A percentile compares a stretch with the other conserved stretches of the same genome.
phyloP scores from a whole-genome alignment of 2,329 filamentous ascomycete genomes.

The Neobulgaria alba region DNA sequence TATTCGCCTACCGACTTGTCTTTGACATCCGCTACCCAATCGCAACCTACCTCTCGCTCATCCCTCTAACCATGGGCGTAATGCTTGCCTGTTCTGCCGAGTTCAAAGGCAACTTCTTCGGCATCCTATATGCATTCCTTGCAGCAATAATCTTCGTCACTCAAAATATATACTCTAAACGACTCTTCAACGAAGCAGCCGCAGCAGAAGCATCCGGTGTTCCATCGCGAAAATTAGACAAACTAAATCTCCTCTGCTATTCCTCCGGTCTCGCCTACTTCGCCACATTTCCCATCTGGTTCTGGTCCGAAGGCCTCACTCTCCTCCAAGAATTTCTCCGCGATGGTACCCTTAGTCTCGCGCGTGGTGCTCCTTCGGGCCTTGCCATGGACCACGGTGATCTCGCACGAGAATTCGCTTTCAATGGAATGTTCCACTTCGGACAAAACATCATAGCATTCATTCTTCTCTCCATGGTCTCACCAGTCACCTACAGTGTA shows the following conservation, averaged over 20 bases:
- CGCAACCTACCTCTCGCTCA: constrained; percentile 78
- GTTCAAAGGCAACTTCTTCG: constrained; percentile 79
- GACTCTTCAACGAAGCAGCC: constrained; percentile 90
- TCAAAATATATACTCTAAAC: constrained; percentile 98
- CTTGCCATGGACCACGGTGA: constrained; percentile 69
- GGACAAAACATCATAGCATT: constrained; percentile 95
- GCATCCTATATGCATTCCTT: constrained; percentile 79
- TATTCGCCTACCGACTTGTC: constrained; percentile 82
- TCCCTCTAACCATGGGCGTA: constrained; percentile 91
- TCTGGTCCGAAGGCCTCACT: constrained; percentile 77
- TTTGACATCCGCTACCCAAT: constrained; percentile 82
- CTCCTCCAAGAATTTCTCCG: constrained; percentile 70
- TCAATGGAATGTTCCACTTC: constrained; percentile 96
- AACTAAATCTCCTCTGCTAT: constrained; percentile 92
- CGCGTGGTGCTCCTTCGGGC: constrained; percentile 36
- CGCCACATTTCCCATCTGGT: constrained; percentile 83
- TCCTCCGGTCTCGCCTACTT: constrained; percentile 91
- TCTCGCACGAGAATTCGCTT: constrained; percentile 75
- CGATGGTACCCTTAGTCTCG: constrained; percentile 66
- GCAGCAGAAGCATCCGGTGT: constrained; percentile 69
- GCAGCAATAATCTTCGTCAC: constrained; percentile 95
- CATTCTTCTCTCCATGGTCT: constrained; percentile 82
- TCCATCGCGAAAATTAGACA: constrained; percentile 76
- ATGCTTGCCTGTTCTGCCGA: constrained; percentile 92
- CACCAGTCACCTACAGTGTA: constrained; percentile 94